These are phyloP conservation scores for Arachis hypogaea DNA, from an alignment of 306 rosid species.

Conservation along the genomic window DNA sequence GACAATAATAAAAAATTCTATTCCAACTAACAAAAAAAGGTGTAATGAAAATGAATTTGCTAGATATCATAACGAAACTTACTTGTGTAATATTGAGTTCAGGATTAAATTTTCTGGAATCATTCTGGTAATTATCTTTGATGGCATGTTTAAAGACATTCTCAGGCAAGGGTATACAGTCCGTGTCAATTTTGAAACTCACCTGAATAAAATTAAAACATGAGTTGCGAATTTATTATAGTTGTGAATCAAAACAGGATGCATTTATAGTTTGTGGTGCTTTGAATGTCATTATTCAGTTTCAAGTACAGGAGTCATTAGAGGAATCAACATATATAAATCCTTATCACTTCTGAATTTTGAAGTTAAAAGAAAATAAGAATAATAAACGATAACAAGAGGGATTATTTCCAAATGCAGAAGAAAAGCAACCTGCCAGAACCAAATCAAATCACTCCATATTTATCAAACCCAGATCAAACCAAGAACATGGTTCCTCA, in stretches of 20 bases:
- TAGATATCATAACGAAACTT: conserved; percentile 31
- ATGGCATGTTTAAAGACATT: conserved; percentile 45
- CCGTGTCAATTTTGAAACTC: conserved; percentile 45
- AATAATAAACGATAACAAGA: too few relatives aligned
- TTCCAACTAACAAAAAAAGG: conserved; percentile 7
- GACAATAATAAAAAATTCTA: conserved; percentile 27
- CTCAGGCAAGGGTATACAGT: conserved; percentile 54
- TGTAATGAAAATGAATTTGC: conserved; percentile 9
- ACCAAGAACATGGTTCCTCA: too few relatives aligned
- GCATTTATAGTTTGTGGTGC: conserved; percentile 7
- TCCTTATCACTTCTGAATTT: not conserved
- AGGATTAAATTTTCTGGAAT: conserved; percentile 47
- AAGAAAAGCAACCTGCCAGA: not conserved
- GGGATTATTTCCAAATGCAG: conserved; percentile 14
- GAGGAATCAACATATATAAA: conserved; percentile 8
- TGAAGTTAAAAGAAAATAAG: not conserved
- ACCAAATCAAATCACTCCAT: conserved; percentile 2
- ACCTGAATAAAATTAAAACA: conserved; percentile 44
- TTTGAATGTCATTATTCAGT: conserved; percentile 4
- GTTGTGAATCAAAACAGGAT: not conserved
- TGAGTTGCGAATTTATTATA: not conserved
- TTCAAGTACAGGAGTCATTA: not conserved
- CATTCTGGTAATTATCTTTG: conserved; percentile 50
- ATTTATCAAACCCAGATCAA: too few relatives aligned
- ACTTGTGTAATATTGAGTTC: conserved; percentile 51